Percentiles rank a stretch among this genome's conserved stretches.
Evolutionary conservation across 495 filamentous ascomycete species (phyloP).

Genomic region (Annulohypoxylon bovei): DNA sequence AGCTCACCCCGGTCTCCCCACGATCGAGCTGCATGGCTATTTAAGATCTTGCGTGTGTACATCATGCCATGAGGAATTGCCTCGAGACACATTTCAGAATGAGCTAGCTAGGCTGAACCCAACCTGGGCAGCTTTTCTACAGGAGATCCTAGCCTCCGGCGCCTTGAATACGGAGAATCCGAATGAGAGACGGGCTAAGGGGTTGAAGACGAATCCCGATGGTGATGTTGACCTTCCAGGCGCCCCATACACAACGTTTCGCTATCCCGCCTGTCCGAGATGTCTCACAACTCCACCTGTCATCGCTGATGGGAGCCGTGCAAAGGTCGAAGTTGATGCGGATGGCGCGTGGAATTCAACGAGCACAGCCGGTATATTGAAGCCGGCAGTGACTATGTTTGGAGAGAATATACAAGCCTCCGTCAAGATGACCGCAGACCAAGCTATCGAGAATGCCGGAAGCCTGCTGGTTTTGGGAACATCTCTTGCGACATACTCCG

Average conservation of each 20-base stretch:
- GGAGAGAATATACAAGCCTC: conserved; percentile 79
- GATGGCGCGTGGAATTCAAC: conserved; percentile 81
- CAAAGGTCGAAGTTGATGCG: conserved; percentile 72
- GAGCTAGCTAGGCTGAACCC: conserved; percentile 85
- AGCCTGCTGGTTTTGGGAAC: conserved; percentile 84
- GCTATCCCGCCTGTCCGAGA: conserved; percentile 87
- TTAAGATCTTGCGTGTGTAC: conserved; percentile 82
- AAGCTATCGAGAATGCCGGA: conserved; percentile 77
- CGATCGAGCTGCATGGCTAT: conserved; percentile 91
- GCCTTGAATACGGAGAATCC: conserved; percentile 82
- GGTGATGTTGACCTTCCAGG: conserved; percentile 93
- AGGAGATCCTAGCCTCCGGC: conserved; percentile 72
- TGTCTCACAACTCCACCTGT: conserved; percentile 76
- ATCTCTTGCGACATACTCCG: conserved; percentile 92
- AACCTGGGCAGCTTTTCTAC: conserved; percentile 81
- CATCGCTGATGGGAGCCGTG: conserved; percentile 64
- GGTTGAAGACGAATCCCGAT: conserved; percentile 88
- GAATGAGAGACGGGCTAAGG: conserved; percentile 70
- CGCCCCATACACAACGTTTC: conserved; percentile 86
- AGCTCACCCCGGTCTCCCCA: conserved; percentile 78
- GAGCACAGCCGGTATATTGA: conserved; percentile 82
- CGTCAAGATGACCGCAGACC: conserved; percentile 81
- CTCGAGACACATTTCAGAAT: conserved; percentile 77
- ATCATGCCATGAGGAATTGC: conserved; percentile 74
- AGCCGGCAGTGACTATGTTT: conserved; percentile 95